Evolutionary conservation across 192 early-diverging fungal genomes (phyloP).

Genomic region (Allomyces macrogynus): DNA sequence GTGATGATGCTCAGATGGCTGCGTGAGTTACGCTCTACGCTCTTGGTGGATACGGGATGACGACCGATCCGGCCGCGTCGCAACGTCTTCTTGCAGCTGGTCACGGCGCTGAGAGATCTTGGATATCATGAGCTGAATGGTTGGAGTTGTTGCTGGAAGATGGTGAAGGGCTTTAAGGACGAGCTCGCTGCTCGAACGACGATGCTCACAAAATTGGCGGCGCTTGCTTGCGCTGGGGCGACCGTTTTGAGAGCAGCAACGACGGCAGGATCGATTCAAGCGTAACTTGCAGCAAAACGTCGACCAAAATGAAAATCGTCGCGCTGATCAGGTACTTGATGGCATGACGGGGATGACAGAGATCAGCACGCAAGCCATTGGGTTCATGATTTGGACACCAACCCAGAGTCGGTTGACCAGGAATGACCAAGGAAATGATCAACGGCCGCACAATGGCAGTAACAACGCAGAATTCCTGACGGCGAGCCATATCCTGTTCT

Average conservation of each 20-base stretch:
- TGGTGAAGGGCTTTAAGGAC: too few species aligned
- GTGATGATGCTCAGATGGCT: too few species aligned
- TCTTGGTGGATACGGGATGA: too few species aligned
- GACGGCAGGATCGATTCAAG: background rate
- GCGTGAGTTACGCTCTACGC: too few species aligned
- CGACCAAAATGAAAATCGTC: conserved; percentile 12
- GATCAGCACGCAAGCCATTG: background rate
- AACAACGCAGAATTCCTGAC: background rate
- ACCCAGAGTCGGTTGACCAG: background rate
- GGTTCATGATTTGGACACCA: background rate
- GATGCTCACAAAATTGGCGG: too few species aligned
- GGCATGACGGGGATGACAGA: background rate
- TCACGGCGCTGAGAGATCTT: too few species aligned
- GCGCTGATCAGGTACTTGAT: conserved; percentile 13
- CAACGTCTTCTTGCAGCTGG: too few species aligned
- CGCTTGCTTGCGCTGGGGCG: too few species aligned
- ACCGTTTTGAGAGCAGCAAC: background rate
- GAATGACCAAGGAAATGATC: background rate
- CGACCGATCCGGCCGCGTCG: too few species aligned
- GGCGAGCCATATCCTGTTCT: background rate
- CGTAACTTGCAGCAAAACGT: conserved; percentile 2
- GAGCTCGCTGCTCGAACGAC: too few species aligned
- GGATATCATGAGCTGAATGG: too few species aligned
- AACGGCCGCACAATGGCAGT: background rate
- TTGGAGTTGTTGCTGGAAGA: too few species aligned